Percentiles rank a stretch among this genome's conserved stretches.
phyloP scores from a whole-genome alignment of 306 rosid species.

The Astragalus glycyphyllos region DNA sequence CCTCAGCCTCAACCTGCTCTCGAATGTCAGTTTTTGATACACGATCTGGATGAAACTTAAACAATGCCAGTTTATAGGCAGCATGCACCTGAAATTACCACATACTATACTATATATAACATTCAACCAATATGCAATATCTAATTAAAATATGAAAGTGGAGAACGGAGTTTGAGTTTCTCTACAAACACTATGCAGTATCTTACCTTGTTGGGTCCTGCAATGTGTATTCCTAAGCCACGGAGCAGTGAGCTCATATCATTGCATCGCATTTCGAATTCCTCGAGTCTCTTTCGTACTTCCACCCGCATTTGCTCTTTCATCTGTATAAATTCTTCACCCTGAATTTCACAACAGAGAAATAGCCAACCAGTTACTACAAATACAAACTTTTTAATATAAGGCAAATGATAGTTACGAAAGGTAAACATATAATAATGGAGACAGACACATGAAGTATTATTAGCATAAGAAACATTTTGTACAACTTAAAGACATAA shows the following conservation, averaged over 20 bases:
- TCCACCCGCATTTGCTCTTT: slow-evolving; percentile 83
- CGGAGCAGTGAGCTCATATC: slow-evolving; percentile 87
- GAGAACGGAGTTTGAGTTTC: too few relatives aligned
- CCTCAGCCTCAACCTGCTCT: slow-evolving; percentile 88
- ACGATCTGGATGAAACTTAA: slow-evolving; percentile 89
- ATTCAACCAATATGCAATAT: slow-evolving; percentile 29
- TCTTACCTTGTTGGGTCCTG: slow-evolving; percentile 67
- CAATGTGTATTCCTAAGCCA: slow-evolving; percentile 81
- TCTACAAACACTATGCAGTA: too few relatives aligned
- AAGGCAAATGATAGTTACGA: background rate
- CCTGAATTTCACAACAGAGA: slow-evolving; percentile 57
- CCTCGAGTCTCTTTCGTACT: slow-evolving; percentile 64
- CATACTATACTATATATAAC: too few relatives aligned
- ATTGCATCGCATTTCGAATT: slow-evolving; percentile 65
- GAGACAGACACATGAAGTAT: background rate
- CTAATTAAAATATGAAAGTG: slow-evolving; percentile 6
- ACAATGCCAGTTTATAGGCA: slow-evolving; percentile 80
- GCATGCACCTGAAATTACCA: slow-evolving; percentile 71
- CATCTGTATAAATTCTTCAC: slow-evolving; percentile 72
- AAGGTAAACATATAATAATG: slow-evolving; percentile 17
- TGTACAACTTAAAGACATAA: slow-evolving; percentile 6
- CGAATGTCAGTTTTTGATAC: slow-evolving; percentile 76
- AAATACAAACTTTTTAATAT: background rate
- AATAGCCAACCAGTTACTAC: background rate
- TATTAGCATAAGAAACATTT: slow-evolving; percentile 19